Evolutionary conservation across 1,139 yeast genomes (phyloP).

Genomic region (Blastobotrys raffinosifermentans): DNA sequence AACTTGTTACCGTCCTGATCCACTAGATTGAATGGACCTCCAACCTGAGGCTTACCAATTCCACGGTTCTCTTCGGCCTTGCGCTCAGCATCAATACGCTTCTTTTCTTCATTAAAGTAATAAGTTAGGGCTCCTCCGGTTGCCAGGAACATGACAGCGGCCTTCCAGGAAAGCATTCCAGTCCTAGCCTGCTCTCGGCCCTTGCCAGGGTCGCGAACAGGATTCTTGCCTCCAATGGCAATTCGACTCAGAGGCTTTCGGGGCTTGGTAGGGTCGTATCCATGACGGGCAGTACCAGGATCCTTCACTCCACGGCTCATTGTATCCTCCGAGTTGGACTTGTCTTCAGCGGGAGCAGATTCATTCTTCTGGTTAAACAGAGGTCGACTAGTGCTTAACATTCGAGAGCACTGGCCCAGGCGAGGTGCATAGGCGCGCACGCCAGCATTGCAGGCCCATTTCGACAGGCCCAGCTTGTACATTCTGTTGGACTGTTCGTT

Average conservation of each 20-base stretch:
- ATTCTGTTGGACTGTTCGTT: no score
- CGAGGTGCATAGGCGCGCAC: no score
- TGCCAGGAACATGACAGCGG: conserved; percentile 56
- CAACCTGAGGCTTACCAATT: conserved; percentile 86
- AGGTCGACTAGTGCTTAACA: no score
- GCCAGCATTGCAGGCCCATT: no score
- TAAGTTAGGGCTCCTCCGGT: conserved; percentile 68
- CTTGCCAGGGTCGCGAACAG: conserved; percentile 23
- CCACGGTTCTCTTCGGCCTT: conserved; percentile 83
- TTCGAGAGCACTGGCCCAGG: no score
- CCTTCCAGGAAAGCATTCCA: conserved; percentile 86
- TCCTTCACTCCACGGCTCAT: conserved; percentile 10
- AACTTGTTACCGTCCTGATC: conserved; percentile 68
- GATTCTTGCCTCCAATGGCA: conserved; percentile 49
- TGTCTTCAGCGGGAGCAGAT: no score
- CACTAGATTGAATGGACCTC: conserved; percentile 74
- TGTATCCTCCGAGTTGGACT: no score
- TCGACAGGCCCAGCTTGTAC: no score
- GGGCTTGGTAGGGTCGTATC: conserved; percentile 28
- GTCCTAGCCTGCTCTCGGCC: conserved; percentile 36
- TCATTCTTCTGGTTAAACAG: no score
- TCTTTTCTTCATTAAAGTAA: conserved; percentile 67
- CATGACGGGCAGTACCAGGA: conserved; percentile 24
- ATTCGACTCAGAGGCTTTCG: conserved; percentile 47
- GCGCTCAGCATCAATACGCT: conserved; percentile 60